Conservation (phyloP, 169 alveolate genomes). For the Blepharisma undulans region DNA sequence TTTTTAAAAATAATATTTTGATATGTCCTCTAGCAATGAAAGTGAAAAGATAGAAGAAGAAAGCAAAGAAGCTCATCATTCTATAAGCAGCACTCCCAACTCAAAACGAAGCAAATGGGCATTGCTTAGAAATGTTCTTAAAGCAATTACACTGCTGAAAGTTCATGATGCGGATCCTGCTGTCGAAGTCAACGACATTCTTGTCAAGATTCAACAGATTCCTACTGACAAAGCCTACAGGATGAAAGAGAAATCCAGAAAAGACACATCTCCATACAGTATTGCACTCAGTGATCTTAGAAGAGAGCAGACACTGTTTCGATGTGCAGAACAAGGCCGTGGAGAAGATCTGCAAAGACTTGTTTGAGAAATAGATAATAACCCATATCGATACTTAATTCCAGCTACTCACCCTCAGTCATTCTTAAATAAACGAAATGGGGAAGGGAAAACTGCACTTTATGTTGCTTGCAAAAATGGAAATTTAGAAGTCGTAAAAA, state of each 20-base stretch:
- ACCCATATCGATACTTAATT: conserved; percentile 47
- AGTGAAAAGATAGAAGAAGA: background rate
- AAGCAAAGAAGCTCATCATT: background rate
- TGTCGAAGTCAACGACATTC: background rate
- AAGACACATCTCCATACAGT: background rate
- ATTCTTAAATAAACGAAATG: conserved; percentile 40
- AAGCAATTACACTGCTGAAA: conserved; percentile 8
- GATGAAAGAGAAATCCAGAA: background rate
- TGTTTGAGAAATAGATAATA: conserved; percentile 24
- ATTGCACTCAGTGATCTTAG: conserved; percentile 48
- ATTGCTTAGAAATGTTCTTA: conserved; percentile 31
- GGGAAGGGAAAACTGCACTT: conserved; percentile 27
- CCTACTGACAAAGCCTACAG: conserved; percentile 34
- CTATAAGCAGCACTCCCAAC: background rate
- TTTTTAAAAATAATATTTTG: background rate
- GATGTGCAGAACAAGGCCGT: conserved; percentile 29
- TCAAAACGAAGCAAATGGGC: conserved; percentile 24
- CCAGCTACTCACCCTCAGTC: conserved; percentile 39
- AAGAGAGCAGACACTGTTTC: conserved; percentile 37
- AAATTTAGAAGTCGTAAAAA: conserved; percentile 31
- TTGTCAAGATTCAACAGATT: background rate
- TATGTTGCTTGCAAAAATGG: conserved; percentile 37
- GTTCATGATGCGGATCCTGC: background rate
- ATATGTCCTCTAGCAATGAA: background rate
- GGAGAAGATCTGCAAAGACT: conserved; percentile 30